Conservation (phyloP, 2,329 filamentous ascomycete species). For the Pezicula carpinea region DNA sequence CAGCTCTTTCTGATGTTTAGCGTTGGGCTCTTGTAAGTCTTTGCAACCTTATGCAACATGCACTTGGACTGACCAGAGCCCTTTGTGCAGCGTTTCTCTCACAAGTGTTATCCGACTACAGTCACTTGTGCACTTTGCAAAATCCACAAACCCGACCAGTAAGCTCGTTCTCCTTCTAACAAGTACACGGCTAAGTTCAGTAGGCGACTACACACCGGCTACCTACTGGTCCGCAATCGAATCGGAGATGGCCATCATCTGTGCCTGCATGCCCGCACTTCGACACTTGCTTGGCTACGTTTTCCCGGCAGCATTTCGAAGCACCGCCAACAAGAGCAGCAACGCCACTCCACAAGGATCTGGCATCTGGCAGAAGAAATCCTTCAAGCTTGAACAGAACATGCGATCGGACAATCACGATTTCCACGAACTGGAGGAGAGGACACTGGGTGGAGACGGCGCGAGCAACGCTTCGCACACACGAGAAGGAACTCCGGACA, state of each 20-base stretch:
- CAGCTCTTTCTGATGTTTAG: slow-evolving; percentile 47
- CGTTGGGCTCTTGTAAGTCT: slow-evolving; percentile 38
- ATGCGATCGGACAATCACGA: too few relatives aligned
- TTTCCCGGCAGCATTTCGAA: slow-evolving; percentile 10
- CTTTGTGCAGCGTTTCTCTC: slow-evolving; percentile 17
- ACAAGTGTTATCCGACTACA: slow-evolving; percentile 21
- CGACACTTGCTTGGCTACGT: slow-evolving; percentile 15
- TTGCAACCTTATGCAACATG: not conserved
- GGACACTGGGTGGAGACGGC: too few relatives aligned
- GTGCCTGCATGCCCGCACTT: slow-evolving; percentile 22
- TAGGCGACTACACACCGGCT: slow-evolving; percentile 13
- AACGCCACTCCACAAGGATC: too few relatives aligned
- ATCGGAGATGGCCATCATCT: slow-evolving; percentile 22
- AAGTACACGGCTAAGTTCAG: too few relatives aligned
- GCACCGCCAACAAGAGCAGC: too few relatives aligned
- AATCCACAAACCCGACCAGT: slow-evolving; percentile 19
- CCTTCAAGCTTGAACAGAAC: too few relatives aligned
- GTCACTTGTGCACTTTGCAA: slow-evolving; percentile 18
- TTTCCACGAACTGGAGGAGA: too few relatives aligned
- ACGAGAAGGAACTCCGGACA: too few relatives aligned
- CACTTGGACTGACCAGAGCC: not conserved
- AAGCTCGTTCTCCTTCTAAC: too few relatives aligned
- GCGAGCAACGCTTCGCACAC: too few relatives aligned
- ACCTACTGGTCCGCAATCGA: slow-evolving; percentile 20
- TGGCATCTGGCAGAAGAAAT: too few relatives aligned